Conservation (phyloP, 768 basidiomycete genomes). For the Rhizopogon vinicolor region DNA sequence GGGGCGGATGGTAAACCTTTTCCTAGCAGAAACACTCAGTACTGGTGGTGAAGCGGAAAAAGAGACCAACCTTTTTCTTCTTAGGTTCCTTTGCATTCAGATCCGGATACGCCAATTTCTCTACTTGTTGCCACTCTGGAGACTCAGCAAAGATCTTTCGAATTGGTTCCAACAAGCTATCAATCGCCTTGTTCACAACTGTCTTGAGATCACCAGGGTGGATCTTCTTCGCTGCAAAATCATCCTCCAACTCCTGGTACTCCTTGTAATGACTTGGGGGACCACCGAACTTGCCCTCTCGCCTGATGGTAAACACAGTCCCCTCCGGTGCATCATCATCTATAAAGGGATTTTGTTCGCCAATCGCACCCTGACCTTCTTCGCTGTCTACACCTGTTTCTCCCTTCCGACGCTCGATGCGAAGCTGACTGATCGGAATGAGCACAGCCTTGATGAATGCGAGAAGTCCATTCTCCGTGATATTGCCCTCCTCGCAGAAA, state of each 20-base stretch:
- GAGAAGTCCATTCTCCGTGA: constrained; percentile 83
- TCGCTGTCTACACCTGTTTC: constrained; percentile 35
- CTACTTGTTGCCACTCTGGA: constrained; percentile 76
- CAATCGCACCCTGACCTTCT: constrained; percentile 41
- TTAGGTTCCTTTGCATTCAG: constrained; percentile 60
- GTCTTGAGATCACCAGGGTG: constrained; percentile 91
- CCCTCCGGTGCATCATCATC: constrained; percentile 69
- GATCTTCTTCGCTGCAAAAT: constrained; percentile 70
- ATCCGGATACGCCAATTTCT: constrained; percentile 81
- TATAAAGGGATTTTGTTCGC: constrained; percentile 60
- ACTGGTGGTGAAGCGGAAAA: not conserved
- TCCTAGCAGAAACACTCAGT: constrained; percentile 37
- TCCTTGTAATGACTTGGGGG: constrained; percentile 61
- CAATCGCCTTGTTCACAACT: constrained; percentile 69
- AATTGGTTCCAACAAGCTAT: constrained; percentile 74
- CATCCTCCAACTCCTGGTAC: constrained; percentile 63
- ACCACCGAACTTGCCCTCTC: constrained; percentile 82
- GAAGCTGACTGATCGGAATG: constrained; percentile 79
- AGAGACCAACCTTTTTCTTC: constrained; percentile 45
- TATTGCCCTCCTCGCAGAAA: constrained; percentile 92
- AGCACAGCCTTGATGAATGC: constrained; percentile 84
- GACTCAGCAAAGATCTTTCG: constrained; percentile 69
- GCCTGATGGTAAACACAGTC: constrained; percentile 73
- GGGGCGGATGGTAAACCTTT: constrained; percentile 81
- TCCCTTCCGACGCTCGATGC: constrained; percentile 53